Base-by-base conservation (phyloP, 1,284 basidiomycete species). In the Peniophora sp. region DNA sequence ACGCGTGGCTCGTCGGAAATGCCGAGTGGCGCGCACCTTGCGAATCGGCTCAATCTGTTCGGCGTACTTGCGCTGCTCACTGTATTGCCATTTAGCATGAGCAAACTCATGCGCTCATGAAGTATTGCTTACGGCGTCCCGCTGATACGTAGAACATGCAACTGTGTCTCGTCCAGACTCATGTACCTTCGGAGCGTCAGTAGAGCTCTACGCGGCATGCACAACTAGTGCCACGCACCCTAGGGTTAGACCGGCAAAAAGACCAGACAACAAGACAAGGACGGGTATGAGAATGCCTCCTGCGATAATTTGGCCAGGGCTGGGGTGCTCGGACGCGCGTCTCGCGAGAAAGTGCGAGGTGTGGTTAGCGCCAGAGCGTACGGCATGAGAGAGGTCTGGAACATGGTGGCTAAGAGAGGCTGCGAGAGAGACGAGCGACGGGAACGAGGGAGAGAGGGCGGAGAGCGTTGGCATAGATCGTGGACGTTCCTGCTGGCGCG, bases 131-230 rank as follows among this genome's bases (percentile, higher is more conserved):
- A 88, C 75, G 85, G 77, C 17, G 87, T 89, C 20, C 92, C 92
- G 52, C 88, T 89, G 51, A 92, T 83, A 55, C 85, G 81, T 11
- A 96, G 72, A 2, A 96, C 93, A 61, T 88, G 85, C 36, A 96
- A 76, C 73, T 95, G 92, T 18, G 92, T 96, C 67, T 90, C 88
- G 68, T 95, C 93, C 60, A 96, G 76, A 60, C 87, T 91, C 89
- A 96, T 94, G 67, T 95, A 95, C 10, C 27, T 32, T 6, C 27
- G 12, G 12, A 12, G 12, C 12, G 27, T 32, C 27, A 12, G 27
- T 32, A 32, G 12, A 32, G n/a, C n/a, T n/a, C n/a, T n/a, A n/a
- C n/a, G n/a, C n/a, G n/a, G 27, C 27, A 12, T 32, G 27, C 12
- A 32, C 5, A 32, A 32, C 27, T 32, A 32, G n/a, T 32, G 12